These are phyloP conservation scores for Rhynchospora tenuis DNA, from an alignment of 176 grass and related monocot species.

Conservation along the genomic window DNA sequence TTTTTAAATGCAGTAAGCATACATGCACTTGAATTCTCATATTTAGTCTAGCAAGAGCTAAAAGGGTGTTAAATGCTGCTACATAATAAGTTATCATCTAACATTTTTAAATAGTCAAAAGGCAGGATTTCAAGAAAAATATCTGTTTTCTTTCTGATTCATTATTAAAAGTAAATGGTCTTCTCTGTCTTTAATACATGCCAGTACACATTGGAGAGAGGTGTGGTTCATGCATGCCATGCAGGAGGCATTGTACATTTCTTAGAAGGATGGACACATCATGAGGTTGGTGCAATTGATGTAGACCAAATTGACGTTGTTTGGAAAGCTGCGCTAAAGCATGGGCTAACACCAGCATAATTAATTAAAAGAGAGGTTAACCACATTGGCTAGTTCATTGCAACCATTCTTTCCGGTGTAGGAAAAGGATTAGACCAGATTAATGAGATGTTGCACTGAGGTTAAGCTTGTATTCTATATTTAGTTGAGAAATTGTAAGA, in stretches of 20 bases:
- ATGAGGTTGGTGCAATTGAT: constrained; percentile 91
- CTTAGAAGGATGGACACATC: constrained; percentile 88
- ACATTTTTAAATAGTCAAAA: not conserved
- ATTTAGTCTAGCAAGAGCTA: not conserved
- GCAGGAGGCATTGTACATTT: constrained; percentile 89
- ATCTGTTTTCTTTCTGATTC: not conserved
- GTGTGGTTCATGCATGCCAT: constrained; percentile 96
- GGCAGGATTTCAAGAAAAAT: not conserved
- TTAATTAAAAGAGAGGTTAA: not conserved
- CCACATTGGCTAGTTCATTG: not conserved
- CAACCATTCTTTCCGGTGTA: not conserved
- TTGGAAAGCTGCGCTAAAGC: constrained; percentile 74
- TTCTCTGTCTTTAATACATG: not conserved
- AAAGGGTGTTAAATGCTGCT: not conserved
- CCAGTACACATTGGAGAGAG: constrained; percentile 89
- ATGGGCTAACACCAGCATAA: constrained; percentile 63
- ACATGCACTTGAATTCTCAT: not conserved
- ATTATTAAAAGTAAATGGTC: not conserved
- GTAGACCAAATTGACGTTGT: constrained; percentile 80
- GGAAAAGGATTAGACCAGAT: constrained; percentile 1
- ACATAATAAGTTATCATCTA: not conserved
- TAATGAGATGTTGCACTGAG: not conserved
- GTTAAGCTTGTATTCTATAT: not conserved
- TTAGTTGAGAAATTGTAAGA: not conserved
- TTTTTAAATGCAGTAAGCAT: not conserved